Conservation (phyloP, 2,329 filamentous ascomycete species). For the Parasarocladium wereldwijsianum region DNA sequence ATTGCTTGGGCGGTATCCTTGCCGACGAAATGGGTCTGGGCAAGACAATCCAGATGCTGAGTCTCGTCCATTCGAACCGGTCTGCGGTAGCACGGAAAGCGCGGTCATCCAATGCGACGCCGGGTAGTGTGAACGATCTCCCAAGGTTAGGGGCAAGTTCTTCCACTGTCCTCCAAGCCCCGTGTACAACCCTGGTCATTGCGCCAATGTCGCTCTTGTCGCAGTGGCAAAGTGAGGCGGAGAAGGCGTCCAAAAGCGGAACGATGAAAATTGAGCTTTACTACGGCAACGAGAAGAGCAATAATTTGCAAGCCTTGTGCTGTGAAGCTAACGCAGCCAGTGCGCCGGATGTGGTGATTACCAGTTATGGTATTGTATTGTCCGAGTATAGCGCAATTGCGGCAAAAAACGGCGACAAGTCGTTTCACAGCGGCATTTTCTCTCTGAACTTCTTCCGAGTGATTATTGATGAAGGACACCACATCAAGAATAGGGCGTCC, state of each 20-base stretch:
- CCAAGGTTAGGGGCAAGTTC: slow-evolving; percentile 45
- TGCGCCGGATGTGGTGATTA: slow-evolving; percentile 84
- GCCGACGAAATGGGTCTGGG: slow-evolving; percentile 97
- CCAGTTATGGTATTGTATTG: slow-evolving; percentile 81
- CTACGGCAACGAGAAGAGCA: slow-evolving; percentile 74
- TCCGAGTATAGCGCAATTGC: slow-evolving; percentile 69
- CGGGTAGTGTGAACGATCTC: slow-evolving; percentile 41
- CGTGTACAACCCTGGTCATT: slow-evolving; percentile 85
- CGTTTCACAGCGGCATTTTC: slow-evolving; percentile 61
- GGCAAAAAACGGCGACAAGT: slow-evolving; percentile 48
- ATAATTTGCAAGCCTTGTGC: slow-evolving; percentile 67
- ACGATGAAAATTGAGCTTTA: slow-evolving; percentile 78
- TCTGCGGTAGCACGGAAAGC: slow-evolving; percentile 34
- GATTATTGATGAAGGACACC: slow-evolving; percentile 89
- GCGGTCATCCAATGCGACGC: slow-evolving; percentile 14
- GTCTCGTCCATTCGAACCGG: slow-evolving; percentile 73
- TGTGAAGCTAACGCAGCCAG: slow-evolving; percentile 55
- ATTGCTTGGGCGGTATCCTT: slow-evolving; percentile 82
- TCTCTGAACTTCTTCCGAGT: slow-evolving; percentile 89
- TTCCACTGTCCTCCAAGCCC: slow-evolving; percentile 49
- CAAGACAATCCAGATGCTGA: slow-evolving; percentile 98
- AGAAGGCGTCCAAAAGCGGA: slow-evolving; percentile 75
- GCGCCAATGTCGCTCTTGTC: slow-evolving; percentile 93
- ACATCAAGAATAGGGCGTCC: slow-evolving; percentile 78
- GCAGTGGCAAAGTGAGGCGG: slow-evolving; percentile 92